These are phyloP conservation scores for Crinitomyces ghanaensis DNA, from an alignment of 805 yeast genomes.

Conservation along the genomic window DNA sequence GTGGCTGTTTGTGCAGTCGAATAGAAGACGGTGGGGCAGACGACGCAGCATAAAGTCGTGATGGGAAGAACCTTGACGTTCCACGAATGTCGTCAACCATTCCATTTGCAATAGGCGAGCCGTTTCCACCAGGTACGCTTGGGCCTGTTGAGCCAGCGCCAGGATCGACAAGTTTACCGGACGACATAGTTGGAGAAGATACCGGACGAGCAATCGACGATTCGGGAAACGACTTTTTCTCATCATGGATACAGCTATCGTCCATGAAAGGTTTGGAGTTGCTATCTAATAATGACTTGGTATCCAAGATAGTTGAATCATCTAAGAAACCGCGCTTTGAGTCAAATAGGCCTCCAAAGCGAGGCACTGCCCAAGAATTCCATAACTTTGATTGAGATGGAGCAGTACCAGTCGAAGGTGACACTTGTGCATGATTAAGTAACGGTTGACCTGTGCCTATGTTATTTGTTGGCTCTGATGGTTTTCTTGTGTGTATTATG, in stretches of 20 bases:
- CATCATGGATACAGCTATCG: conserved; percentile 1
- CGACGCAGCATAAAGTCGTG: conserved; percentile 3
- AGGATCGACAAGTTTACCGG: no score
- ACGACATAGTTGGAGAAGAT: conserved; percentile 5
- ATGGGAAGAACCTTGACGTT: conserved; percentile 13
- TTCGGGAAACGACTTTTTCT: background rate
- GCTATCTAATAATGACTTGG: conserved; percentile 1
- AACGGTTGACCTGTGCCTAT: conserved; percentile 1
- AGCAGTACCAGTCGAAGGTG: background rate
- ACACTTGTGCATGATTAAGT: background rate
- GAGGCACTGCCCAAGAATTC: conserved; percentile 1
- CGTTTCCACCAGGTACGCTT: background rate
- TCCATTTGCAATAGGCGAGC: background rate
- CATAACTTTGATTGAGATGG: background rate
- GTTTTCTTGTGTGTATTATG: background rate
- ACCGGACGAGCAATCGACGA: conserved; percentile 4
- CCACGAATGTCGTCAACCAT: no score
- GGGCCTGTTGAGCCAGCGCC: background rate
- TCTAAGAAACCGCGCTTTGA: conserved; percentile 2
- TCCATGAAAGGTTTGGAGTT: background rate
- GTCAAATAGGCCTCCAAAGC: conserved; percentile 1
- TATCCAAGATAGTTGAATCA: background rate
- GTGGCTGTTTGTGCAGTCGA: background rate
- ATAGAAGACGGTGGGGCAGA: background rate
- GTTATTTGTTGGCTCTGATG: background rate